Evolutionary conservation across 1,139 yeast species (phyloP), one percentile per base, ranked within the genome.

Genomic region (Pichiaceae sp.): DNA sequence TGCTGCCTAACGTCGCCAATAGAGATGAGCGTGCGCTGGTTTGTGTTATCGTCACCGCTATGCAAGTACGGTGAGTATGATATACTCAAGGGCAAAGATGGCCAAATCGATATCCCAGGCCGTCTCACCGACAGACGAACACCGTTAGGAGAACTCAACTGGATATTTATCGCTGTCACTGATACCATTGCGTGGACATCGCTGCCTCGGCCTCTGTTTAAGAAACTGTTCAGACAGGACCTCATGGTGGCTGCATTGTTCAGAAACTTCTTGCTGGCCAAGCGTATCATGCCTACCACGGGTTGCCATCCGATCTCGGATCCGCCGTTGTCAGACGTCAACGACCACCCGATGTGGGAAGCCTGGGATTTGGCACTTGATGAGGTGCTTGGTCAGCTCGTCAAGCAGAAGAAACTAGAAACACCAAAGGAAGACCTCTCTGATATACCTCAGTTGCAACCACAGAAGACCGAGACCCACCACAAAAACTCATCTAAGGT

Each of bases 151-250:
- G 98, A 93, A 56, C 68, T 91, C 41, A 87, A 87, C 55, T 93
- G 98, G 97, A 91, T 91, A 27, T 91, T 91, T 59, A 93, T 97
- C 1, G 97, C 98, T 3, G 87, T 91, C 30, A 91, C 98, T 3
- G 99, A 91, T 59, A 91, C 97, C 0, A 91, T 91, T 43, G 98
- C 98, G 4, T 93, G 98, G 97, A 86, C 96, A 0, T 75, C 91
- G 1, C 63, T 93, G 34, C 87, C 95, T 2, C 69, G 96, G 42
- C 89, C 95, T 1, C 65, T 91, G 31, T 91, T 93, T 64, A 89
- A 89, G 53, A 72, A 91, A 39, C 67, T 93, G 17, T 91, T 93
- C 53, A 72, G 99, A 54, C 98, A 91, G 56, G 99, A 91, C 57
- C 66, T 91, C 50, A 91, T 91, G 79, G 96, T 91, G 16, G 97